Conservation (phyloP, 23 red algal genomes). For the Gracilaria gracilis region DNA sequence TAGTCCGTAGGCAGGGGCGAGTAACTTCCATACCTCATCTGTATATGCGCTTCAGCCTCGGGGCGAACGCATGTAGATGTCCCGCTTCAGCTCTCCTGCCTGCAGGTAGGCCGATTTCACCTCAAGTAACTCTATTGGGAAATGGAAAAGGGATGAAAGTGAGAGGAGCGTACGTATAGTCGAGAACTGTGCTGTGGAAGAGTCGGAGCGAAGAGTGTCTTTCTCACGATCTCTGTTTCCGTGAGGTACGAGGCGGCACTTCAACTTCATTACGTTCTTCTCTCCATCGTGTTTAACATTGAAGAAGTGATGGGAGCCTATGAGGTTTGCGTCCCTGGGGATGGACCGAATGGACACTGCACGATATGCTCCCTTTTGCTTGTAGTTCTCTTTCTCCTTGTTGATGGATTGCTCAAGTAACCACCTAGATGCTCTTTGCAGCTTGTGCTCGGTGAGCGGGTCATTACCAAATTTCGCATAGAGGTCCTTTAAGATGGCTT, state of each 20-base stretch:
- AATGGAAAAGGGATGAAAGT: neutral
- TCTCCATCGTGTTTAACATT: conserved; percentile 2
- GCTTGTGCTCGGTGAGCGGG: no score
- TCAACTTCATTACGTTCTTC: neutral
- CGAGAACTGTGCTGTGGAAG: no score
- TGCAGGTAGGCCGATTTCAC: conserved; percentile 31
- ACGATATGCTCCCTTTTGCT: no score
- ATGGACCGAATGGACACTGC: no score
- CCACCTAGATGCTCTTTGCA: neutral
- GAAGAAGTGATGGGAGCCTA: conserved; percentile 26
- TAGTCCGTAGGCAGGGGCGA: conserved; percentile 30
- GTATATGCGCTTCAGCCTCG: neutral
- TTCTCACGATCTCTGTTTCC: no score
- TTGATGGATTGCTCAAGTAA: neutral
- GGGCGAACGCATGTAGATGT: neutral
- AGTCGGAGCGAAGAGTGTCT: no score
- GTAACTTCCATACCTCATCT: no score
- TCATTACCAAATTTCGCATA: no score
- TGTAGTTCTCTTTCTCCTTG: neutral
- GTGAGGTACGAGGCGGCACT: no score
- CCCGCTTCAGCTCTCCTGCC: neutral
- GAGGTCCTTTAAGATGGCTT: neutral
- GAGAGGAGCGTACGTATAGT: no score
- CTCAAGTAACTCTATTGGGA: conserved; percentile 5
- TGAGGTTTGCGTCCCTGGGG: conserved; percentile 5